phyloP scores from a whole-genome alignment of 2,329 filamentous ascomycete species.

The Ceratocystiopsis sp. region DNA sequence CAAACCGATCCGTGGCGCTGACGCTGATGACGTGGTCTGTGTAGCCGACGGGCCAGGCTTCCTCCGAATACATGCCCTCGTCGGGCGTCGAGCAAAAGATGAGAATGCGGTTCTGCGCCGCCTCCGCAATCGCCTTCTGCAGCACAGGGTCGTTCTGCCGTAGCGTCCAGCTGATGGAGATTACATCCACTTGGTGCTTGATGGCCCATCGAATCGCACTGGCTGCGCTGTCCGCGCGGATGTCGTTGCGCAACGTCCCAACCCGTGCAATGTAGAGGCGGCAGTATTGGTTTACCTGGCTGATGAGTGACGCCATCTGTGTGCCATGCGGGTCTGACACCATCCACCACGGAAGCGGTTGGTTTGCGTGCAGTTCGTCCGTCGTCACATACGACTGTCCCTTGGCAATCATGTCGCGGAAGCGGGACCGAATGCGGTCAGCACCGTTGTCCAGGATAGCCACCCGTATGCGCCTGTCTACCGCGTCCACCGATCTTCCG shows the following conservation, averaged over 20 bases:
- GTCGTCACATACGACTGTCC: conserved; percentile 1
- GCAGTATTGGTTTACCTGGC: conserved; percentile 2
- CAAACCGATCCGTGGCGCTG: conserved; percentile 12
- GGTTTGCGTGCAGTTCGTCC: background rate
- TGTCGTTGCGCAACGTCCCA: background rate
- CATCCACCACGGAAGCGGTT: conserved; percentile 5
- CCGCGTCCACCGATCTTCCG: too few species aligned
- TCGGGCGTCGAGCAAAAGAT: conserved; percentile 22
- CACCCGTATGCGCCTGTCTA: background rate
- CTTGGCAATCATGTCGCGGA: conserved; percentile 1
- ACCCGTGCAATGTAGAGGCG: conserved; percentile 5
- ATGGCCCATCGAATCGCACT: conserved; percentile 2
- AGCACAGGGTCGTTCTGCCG: conserved; percentile 9
- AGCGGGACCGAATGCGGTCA: background rate
- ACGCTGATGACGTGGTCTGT: conserved; percentile 12
- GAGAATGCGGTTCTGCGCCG: conserved; percentile 11
- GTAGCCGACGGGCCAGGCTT: conserved; percentile 7
- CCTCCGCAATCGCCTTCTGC: conserved; percentile 13
- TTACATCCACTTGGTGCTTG: conserved; percentile 15
- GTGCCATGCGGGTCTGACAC: conserved; percentile 5
- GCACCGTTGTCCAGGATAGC: conserved; percentile 5
- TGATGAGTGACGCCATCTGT: conserved; percentile 5
- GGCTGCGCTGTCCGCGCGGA: background rate
- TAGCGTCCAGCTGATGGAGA: conserved; percentile 19
- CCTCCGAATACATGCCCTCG: conserved; percentile 7